phyloP scores from a whole-genome alignment of 2,329 filamentous ascomycete genomes.

The Orbilia brochopaga region DNA sequence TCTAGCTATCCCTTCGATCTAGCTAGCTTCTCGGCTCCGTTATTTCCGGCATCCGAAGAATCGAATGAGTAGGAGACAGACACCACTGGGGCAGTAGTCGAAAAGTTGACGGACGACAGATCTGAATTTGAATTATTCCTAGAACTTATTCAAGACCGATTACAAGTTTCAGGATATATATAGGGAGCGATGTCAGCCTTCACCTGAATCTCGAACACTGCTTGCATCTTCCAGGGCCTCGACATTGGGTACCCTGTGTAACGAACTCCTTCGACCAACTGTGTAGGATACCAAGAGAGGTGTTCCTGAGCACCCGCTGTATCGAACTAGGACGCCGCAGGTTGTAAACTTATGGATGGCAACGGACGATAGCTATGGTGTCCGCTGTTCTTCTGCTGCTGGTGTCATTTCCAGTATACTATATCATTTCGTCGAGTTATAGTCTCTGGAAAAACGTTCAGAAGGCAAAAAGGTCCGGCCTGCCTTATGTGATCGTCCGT shows the following conservation, averaged over 20 bases:
- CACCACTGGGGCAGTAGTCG: too few species aligned
- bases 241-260: not conserved
- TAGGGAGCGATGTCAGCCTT: too few species aligned
- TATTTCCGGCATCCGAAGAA: too few species aligned
- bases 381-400: constrained; percentile 23
- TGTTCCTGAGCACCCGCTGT: not conserved
- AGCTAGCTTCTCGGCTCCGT: too few species aligned
- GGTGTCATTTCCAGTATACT: constrained; percentile 33
- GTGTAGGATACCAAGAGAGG: not conserved
- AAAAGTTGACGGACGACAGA: too few species aligned
- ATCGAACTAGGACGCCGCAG: not conserved
- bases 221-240: too few species aligned
- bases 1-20: too few species aligned
- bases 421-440: constrained; percentile 53
- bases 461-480: constrained; percentile 53
- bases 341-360: not conserved
- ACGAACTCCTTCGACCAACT: not conserved
- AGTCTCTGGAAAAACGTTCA: constrained; percentile 49
- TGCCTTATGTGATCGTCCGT: constrained; percentile 54
- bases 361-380: constrained; percentile 15
- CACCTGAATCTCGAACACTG: too few species aligned
- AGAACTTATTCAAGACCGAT: too few species aligned
- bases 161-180: too few species aligned
- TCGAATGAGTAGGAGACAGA: too few species aligned
- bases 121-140: too few species aligned